A percentile compares a stretch with the other conserved stretches of the same genome.
Conservation (phyloP, 2,329 filamentous ascomycete genomes). For the Chaetomium sp. region DNA sequence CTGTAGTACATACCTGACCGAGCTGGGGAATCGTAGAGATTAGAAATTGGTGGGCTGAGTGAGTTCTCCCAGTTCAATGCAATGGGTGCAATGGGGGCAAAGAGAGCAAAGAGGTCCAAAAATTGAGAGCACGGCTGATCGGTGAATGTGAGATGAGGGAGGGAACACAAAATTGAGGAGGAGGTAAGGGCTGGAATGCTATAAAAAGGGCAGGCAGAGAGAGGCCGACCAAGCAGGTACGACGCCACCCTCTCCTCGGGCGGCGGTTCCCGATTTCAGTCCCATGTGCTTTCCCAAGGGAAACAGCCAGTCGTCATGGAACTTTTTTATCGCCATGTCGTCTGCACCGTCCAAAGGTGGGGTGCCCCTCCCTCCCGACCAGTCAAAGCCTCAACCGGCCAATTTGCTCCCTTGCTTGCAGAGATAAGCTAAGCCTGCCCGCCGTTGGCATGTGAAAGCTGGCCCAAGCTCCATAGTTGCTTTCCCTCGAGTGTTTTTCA, state of each 20-base stretch:
- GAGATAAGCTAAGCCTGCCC: slow-evolving; percentile 3
- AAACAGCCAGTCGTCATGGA: slow-evolving; percentile 12
- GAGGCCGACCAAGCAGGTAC: background rate
- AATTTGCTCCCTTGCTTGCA: slow-evolving; percentile 1
- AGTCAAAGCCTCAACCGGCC: background rate
- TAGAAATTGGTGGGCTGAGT: background rate
- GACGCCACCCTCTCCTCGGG: slow-evolving; percentile 22
- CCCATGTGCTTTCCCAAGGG: slow-evolving; percentile 26
- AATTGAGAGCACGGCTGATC: background rate
- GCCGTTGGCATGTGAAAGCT: slow-evolving; percentile 12
- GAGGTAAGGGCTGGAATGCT: slow-evolving; percentile 9
- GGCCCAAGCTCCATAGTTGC: slow-evolving; percentile 10
- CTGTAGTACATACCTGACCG: slow-evolving; percentile 1
- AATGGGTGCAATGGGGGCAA: background rate
- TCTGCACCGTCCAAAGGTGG: slow-evolving; percentile 18
- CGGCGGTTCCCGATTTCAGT: slow-evolving; percentile 4
- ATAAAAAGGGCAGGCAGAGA: background rate
- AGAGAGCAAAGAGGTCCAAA: background rate
- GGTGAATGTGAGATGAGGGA: background rate
- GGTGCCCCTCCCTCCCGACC: slow-evolving; percentile 9
- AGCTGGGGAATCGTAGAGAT: background rate
- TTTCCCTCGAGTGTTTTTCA: no score
- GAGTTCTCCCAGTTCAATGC: background rate
- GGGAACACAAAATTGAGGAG: slow-evolving; percentile 1
- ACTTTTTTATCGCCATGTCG: slow-evolving; percentile 15